Percentiles rank a stretch among this genome's conserved stretches.
Evolutionary conservation across 179 eudicot genomes (phyloP).

Genomic region (Actinidia arguta): DNA sequence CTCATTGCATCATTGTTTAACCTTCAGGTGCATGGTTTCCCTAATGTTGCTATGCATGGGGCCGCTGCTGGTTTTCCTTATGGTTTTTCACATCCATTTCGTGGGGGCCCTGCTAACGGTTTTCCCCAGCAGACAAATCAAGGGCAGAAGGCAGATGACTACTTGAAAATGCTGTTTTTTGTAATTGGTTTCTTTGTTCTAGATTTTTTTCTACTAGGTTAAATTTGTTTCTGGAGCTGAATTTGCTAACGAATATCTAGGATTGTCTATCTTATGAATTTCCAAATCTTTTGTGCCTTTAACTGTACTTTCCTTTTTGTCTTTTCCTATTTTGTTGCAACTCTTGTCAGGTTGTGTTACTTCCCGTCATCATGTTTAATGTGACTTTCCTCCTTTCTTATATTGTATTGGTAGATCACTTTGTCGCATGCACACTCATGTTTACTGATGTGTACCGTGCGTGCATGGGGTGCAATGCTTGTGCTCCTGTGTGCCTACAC

Average conservation of each 20-base stretch:
- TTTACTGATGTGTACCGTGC: too few species aligned
- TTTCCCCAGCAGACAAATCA: constrained; percentile 40
- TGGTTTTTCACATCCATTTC: constrained; percentile 34
- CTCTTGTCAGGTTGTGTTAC: background rate
- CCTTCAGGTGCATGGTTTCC: constrained; percentile 38
- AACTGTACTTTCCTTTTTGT: background rate
- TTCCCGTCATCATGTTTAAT: background rate
- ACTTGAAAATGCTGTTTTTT: constrained; percentile 36
- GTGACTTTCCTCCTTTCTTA: background rate
- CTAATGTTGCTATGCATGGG: constrained; percentile 45
- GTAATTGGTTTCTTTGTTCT: constrained; percentile 46
- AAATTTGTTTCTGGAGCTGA: background rate
- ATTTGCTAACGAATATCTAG: background rate
- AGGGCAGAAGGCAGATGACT: constrained; percentile 25
- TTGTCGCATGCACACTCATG: background rate
- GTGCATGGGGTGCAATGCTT: too few species aligned
- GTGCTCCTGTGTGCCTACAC: background rate
- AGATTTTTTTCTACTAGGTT: constrained; percentile 49
- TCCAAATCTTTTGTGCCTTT: constrained; percentile 4
- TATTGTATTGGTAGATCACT: background rate
- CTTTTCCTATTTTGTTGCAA: background rate
- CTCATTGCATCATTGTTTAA: constrained; percentile 45
- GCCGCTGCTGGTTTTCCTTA: constrained; percentile 36
- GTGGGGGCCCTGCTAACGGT: constrained; percentile 54
- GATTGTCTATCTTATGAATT: constrained; percentile 5